A percentile compares a stretch with the other conserved stretches of the same genome.
Conservation (phyloP, 805 yeast species). For the Barnettozyma populi region DNA sequence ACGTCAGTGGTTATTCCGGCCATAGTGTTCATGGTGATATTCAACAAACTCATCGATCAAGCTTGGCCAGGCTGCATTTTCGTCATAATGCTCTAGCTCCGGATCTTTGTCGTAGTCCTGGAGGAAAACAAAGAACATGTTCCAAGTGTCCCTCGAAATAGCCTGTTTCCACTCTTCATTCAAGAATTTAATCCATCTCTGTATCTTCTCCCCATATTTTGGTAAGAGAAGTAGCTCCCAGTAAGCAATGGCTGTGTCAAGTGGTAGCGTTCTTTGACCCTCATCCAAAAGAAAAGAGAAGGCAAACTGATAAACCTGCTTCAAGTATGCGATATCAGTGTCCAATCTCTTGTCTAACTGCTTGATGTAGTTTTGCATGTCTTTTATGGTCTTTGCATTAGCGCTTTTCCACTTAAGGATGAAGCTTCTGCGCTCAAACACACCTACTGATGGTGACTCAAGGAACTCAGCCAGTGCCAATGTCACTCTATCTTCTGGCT, state of each 20-base stretch:
- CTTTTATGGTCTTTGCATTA: conserved; percentile 28
- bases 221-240: conserved; percentile 63
- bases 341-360: conserved; percentile 30
- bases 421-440: conserved; percentile 46
- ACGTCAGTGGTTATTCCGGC: background rate
- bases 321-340: conserved; percentile 39
- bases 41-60: conserved; percentile 81
- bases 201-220: conserved; percentile 29
- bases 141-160: conserved; percentile 77
- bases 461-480: conserved; percentile 67
- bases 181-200: conserved; percentile 58
- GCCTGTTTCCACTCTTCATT: conserved; percentile 35
- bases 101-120: conserved; percentile 49
- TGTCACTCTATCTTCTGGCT: conserved; percentile 70
- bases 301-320: conserved; percentile 62
- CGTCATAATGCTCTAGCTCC: conserved; percentile 56
- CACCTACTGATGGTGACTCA: conserved; percentile 62
- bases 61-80: conserved; percentile 88
- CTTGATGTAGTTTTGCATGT: conserved; percentile 42
- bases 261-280: conserved; percentile 48
- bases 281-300: conserved; percentile 61
- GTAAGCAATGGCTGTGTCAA: conserved; percentile 64
- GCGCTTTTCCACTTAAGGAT: conserved; percentile 49
- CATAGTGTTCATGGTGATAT: conserved; percentile 27
- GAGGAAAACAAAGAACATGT: conserved; percentile 69